A percentile compares a stretch with the other conserved stretches of the same genome.
These are phyloP conservation scores for Massariosphaeria phaeospora DNA, from an alignment of 495 filamentous ascomycete genomes.

Conservation along the genomic window DNA sequence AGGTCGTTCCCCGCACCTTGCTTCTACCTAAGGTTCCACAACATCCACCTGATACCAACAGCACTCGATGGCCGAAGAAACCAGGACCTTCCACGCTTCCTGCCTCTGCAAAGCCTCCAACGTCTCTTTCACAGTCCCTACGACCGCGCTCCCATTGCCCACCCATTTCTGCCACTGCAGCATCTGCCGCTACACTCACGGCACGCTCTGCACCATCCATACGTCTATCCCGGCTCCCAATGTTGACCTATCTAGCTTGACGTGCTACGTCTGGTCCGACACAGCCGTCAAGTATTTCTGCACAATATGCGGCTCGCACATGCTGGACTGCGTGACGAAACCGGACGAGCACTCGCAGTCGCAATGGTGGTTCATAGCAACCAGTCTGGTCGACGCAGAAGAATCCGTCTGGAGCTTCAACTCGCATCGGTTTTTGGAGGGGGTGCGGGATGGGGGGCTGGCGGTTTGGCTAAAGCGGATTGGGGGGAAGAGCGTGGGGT, in stretches of 20 bases:
- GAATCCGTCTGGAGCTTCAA: slow-evolving; percentile 41
- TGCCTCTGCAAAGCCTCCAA: slow-evolving; percentile 56
- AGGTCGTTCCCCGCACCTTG: too few species aligned
- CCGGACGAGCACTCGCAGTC: slow-evolving; percentile 35
- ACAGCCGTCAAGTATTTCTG: slow-evolving; percentile 60
- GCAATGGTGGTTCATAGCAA: slow-evolving; percentile 35
- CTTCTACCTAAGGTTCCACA: too few species aligned
- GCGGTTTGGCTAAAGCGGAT: slow-evolving; percentile 37
- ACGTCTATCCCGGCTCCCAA: slow-evolving; percentile 45
- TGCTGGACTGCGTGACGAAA: slow-evolving; percentile 28
- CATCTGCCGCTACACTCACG: slow-evolving; percentile 55
- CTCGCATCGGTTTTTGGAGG: slow-evolving; percentile 46
- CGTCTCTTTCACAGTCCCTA: slow-evolving; percentile 43
- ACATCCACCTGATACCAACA: too few species aligned
- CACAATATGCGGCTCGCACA: slow-evolving; percentile 58
- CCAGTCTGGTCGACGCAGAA: slow-evolving; percentile 37
- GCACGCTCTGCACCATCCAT: slow-evolving; percentile 49
- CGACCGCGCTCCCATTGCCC: slow-evolving; percentile 36
- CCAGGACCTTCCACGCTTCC: slow-evolving; percentile 7
- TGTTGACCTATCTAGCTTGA: slow-evolving; percentile 22
- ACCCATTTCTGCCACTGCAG: slow-evolving; percentile 60
- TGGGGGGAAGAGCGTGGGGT: slow-evolving; percentile 1
- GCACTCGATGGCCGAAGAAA: neutral
- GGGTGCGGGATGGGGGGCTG: slow-evolving; percentile 56
- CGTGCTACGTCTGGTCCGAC: slow-evolving; percentile 47